These are phyloP conservation scores for Stagonosporopsis vannaccii DNA, from an alignment of 2,329 filamentous ascomycete genomes.

Conservation along the genomic window DNA sequence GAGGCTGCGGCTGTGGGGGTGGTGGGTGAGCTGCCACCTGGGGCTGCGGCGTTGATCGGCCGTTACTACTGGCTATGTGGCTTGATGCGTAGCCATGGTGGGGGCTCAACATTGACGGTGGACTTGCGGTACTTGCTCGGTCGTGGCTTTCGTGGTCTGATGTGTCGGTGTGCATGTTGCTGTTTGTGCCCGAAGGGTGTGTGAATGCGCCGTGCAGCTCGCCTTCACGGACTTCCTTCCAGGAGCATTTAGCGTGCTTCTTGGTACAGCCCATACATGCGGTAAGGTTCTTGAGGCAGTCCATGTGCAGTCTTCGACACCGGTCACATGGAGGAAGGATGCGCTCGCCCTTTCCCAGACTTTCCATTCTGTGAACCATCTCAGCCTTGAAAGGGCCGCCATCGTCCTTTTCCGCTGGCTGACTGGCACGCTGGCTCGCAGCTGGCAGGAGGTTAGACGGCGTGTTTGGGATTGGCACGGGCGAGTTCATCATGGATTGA, in stretches of 20 bases:
- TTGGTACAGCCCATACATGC: constrained; percentile 88
- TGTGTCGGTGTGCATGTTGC: constrained; percentile 43
- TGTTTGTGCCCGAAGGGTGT: constrained; percentile 30
- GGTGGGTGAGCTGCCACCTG: constrained; percentile 7
- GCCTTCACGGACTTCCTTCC: constrained; percentile 80
- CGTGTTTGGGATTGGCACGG: constrained; percentile 63
- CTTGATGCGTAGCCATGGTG: constrained; percentile 34
- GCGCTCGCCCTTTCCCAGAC: constrained; percentile 73
- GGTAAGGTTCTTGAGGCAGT: constrained; percentile 85
- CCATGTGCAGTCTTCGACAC: constrained; percentile 79
- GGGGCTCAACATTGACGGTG: constrained; percentile 35
- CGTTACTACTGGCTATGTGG: constrained; percentile 25
- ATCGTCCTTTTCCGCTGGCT: constrained; percentile 61
- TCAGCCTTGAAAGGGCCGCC: constrained; percentile 67
- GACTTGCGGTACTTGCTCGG: constrained; percentile 40
- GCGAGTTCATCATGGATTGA: constrained; percentile 52
- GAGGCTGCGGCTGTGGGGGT: constrained; percentile 1
- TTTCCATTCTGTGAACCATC: constrained; percentile 79
- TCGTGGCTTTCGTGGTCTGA: constrained; percentile 39
- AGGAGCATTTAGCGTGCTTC: constrained; percentile 88
- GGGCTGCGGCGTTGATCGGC: constrained; percentile 32
- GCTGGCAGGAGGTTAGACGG: constrained; percentile 61
- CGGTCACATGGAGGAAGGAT: constrained; percentile 86
- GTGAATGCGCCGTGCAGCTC: constrained; percentile 60
- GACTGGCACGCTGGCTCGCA: constrained; percentile 46